Evolutionary conservation across 1,284 basidiomycete species (phyloP).

Genomic region (Cronartium quercuum): DNA sequence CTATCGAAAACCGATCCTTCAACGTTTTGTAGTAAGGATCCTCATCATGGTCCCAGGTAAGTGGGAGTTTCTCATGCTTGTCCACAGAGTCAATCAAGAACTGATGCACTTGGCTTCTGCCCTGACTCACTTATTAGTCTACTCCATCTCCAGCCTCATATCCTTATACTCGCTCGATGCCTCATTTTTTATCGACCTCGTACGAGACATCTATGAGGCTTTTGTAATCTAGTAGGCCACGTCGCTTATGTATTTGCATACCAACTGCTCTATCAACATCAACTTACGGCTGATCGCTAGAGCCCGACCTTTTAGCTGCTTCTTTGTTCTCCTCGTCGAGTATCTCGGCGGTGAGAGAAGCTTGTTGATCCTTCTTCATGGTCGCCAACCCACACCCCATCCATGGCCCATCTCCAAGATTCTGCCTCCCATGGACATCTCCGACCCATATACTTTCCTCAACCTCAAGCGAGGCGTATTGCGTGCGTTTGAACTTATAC

Average conservation of each 20-base stretch:
- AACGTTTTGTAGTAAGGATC: conserved; percentile 85
- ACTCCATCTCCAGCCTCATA: conserved; percentile 82
- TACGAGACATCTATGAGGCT: conserved; percentile 96
- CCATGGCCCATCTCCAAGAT: conserved; percentile 31
- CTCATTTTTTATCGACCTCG: conserved; percentile 90
- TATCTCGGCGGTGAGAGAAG: conserved; percentile 91
- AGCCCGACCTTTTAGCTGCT: background rate
- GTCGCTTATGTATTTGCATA: conserved; percentile 39
- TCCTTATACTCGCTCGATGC: conserved; percentile 89
- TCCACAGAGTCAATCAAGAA: background rate
- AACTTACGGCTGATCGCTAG: conserved; percentile 39
- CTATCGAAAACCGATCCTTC: conserved; percentile 48
- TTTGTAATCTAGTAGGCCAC: conserved; percentile 81
- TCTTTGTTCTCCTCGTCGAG: conserved; percentile 15
- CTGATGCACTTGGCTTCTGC: background rate
- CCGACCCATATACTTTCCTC: conserved; percentile 71
- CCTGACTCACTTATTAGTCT: conserved; percentile 65
- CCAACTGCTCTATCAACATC: conserved; percentile 48
- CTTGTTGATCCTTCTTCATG: conserved; percentile 81
- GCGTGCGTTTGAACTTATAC: too few species aligned
- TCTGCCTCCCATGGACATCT: conserved; percentile 44
- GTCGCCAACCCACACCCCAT: conserved; percentile 55
- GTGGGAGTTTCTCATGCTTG: background rate
- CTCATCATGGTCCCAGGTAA: conserved; percentile 66
- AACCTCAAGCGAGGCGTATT: conserved; percentile 90